A percentile compares a stretch with the other conserved stretches of the same genome.
Evolutionary conservation across 768 basidiomycete genomes (phyloP).

Genomic region (Rhizopogon roseolus): DNA sequence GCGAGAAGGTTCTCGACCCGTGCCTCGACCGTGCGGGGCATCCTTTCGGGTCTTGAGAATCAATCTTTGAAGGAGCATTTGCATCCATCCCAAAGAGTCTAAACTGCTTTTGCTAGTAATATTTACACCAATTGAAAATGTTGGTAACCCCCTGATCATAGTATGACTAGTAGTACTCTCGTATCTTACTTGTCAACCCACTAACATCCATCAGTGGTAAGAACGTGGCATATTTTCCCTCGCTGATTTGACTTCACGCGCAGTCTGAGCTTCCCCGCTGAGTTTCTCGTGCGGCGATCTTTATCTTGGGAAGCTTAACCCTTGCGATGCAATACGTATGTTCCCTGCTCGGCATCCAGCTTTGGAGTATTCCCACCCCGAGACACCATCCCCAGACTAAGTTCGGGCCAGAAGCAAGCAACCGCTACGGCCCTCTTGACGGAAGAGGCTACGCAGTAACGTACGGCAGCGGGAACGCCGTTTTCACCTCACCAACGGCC

Average conservation of each 20-base stretch:
- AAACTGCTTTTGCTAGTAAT: neutral
- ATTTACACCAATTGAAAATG: neutral
- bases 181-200: no score
- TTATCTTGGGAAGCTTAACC: neutral
- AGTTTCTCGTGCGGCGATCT: conserved; percentile 1
- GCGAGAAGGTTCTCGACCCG: no score
- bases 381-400: neutral
- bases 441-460: neutral
- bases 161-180: no score
- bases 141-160: neutral
- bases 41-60: no score
- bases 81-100: neutral
- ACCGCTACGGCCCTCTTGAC: neutral
- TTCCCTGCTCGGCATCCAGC: conserved; percentile 1
- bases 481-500: neutral
- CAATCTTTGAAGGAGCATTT: no score
- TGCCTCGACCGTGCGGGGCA: no score
- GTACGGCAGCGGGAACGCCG: neutral
- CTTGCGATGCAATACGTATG: conserved; percentile 3
- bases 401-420: neutral
- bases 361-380: no score
- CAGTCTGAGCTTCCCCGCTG: no score
- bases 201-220: no score
- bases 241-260: no score
- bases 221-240: no score